A percentile compares a stretch with the other conserved stretches of the same genome.
phyloP scores from a whole-genome alignment of 495 filamentous ascomycete species.

The Ramalina intermedia region DNA sequence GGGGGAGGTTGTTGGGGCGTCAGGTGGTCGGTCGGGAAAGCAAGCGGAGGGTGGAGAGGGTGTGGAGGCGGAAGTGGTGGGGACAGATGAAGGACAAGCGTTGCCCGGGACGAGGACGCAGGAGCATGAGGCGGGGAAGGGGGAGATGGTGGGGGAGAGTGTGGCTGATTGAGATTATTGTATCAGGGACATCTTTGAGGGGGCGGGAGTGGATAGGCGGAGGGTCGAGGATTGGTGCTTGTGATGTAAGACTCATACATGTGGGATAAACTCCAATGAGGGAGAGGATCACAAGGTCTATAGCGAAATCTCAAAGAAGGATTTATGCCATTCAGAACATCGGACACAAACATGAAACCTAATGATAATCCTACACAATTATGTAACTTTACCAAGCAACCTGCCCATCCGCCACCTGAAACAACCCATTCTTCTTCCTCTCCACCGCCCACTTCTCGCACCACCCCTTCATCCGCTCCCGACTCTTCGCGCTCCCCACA shows the following conservation, averaged over 20 bases:
- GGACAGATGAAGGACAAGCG: constrained; percentile 4
- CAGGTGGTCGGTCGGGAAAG: background rate
- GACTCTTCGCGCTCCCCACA: constrained; percentile 53
- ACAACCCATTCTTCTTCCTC: constrained; percentile 65
- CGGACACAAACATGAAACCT: too few species aligned
- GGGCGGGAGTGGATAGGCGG: too few species aligned
- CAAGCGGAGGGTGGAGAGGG: background rate
- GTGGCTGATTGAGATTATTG: constrained; percentile 14
- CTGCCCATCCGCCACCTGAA: constrained; percentile 30
- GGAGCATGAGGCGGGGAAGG: constrained; percentile 18
- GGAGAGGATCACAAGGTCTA: too few species aligned
- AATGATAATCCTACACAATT: too few species aligned
- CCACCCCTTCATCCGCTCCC: constrained; percentile 84
- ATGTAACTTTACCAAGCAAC: constrained; percentile 6
- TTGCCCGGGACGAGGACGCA: constrained; percentile 14
- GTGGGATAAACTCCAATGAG: too few species aligned
- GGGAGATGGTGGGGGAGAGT: constrained; percentile 16
- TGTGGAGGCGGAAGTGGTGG: background rate
- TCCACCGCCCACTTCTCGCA: constrained; percentile 77
- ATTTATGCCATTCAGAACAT: too few species aligned
- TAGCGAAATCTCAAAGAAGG: too few species aligned
- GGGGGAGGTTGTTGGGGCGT: background rate
- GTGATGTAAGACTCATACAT: too few species aligned
- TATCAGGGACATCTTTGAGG: too few species aligned
- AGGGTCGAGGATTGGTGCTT: too few species aligned